Evolutionary conservation across 192 early-diverging fungal species (phyloP).

Genomic region (Backusella macrospora): DNA sequence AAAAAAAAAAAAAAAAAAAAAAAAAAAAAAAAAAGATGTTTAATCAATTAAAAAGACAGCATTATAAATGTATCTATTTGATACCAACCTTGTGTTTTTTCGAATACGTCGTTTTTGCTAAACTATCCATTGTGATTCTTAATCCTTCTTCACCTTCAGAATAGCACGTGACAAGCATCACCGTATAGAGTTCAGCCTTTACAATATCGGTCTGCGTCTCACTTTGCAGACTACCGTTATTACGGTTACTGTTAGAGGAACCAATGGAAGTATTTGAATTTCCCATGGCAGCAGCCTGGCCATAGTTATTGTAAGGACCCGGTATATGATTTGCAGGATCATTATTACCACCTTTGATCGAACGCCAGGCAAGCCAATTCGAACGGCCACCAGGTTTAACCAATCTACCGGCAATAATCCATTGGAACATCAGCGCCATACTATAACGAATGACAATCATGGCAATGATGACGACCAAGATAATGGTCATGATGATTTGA

Average conservation of each 20-base stretch:
- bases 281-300: neutral
- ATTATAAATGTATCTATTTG: too few relatives aligned
- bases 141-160: constrained; percentile 87
- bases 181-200: constrained; percentile 60
- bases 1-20: constrained; percentile 27
- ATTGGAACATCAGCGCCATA: constrained; percentile 66
- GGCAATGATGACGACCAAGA: constrained; percentile 58
- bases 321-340: constrained; percentile 40
- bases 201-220: constrained; percentile 36
- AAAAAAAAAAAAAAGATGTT: too few relatives aligned
- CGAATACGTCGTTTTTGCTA: constrained; percentile 82
- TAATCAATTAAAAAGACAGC: too few relatives aligned
- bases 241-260: neutral
- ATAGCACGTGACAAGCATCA: constrained; percentile 89
- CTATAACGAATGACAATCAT: constrained; percentile 63
- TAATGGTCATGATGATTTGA: constrained; percentile 59
- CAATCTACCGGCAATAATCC: constrained; percentile 58
- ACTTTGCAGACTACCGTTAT: neutral
- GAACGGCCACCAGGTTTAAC: constrained; percentile 51
- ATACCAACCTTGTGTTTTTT: constrained; percentile 72
- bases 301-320: constrained; percentile 37
- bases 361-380: constrained; percentile 54
- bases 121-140: constrained; percentile 81
- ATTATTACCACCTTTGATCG: constrained; percentile 41
- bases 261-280: constrained; percentile 10